Conservation (phyloP, 2,329 filamentous ascomycete species). For the Colletotrichum navitas region DNA sequence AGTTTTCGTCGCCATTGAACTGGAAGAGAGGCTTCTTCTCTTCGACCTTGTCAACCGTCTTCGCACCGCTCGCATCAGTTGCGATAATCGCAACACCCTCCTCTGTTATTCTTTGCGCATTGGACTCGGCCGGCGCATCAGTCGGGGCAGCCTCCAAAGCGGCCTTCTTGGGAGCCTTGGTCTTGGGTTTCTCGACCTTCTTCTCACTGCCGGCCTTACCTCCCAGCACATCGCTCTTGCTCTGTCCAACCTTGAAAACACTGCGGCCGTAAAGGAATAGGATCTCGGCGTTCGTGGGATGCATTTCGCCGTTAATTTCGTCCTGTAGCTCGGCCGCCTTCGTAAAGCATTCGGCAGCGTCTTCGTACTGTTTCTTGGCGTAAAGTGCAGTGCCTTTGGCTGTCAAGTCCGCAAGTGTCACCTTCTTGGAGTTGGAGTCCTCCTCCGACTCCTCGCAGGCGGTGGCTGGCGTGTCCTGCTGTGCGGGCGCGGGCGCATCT, state of each 20-base stretch:
- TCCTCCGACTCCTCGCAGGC: constrained; percentile 52
- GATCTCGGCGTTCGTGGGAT: constrained; percentile 90
- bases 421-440: constrained; percentile 65
- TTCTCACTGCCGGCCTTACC: constrained; percentile 76
- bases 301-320: constrained; percentile 91
- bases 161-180: constrained; percentile 56
- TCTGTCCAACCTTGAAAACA: constrained; percentile 92
- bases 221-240: constrained; percentile 94
- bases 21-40: constrained; percentile 86
- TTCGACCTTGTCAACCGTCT: constrained; percentile 55
- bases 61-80: constrained; percentile 58
- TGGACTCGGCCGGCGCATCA: constrained; percentile 49
- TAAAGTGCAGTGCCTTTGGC: constrained; percentile 88
- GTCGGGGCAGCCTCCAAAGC: constrained; percentile 50
- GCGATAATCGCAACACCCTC: constrained; percentile 60
- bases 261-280: constrained; percentile 95
- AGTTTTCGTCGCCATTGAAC: constrained; percentile 95
- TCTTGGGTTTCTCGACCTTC: constrained; percentile 51
- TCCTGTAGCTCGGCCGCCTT: constrained; percentile 91
- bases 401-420: constrained; percentile 81
- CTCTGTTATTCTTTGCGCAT: constrained; percentile 59
- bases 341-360: constrained; percentile 89
- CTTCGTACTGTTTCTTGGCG: constrained; percentile 87
- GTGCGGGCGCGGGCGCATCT: constrained; percentile 35
- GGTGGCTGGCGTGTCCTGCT: constrained; percentile 33